A percentile compares a stretch with the other conserved stretches of the same genome.
Conservation (phyloP, 108 stramenopile species). For the Halocafeteria seosinensis region DNA sequence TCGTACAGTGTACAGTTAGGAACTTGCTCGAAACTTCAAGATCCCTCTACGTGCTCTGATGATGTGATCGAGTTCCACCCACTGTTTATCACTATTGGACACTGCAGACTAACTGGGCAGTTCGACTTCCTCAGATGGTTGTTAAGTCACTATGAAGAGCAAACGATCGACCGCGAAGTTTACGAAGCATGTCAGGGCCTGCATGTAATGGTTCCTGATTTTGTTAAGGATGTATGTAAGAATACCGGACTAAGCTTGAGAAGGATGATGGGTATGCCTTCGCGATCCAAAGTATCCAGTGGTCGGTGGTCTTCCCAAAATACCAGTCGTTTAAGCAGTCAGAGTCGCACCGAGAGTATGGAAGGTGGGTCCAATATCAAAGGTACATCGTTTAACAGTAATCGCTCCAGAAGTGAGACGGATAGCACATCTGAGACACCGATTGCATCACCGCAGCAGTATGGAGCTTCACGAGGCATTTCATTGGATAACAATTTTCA, state of each 20-base stretch:
- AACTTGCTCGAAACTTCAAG: not conserved
- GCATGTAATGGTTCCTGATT: not conserved
- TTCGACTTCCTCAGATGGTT: not conserved
- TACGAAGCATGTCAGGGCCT: not conserved
- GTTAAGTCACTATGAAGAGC: not conserved
- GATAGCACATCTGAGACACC: too few species aligned
- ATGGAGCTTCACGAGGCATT: too few species aligned
- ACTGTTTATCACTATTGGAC: not conserved
- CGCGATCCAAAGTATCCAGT: too few species aligned
- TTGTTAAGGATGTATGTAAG: not conserved
- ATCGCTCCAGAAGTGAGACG: too few species aligned
- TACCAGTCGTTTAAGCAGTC: too few species aligned
- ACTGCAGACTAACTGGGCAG: not conserved
- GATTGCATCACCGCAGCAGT: too few species aligned
- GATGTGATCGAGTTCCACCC: not conserved
- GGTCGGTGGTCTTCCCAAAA: too few species aligned
- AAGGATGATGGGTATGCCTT: too few species aligned
- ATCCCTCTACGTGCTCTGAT: not conserved
- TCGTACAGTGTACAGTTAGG: not conserved
- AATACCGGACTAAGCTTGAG: not conserved
- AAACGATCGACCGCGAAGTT: not conserved
- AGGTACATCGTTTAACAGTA: too few species aligned
- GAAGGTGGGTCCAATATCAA: too few species aligned
- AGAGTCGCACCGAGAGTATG: too few species aligned
- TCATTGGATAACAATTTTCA: too few species aligned